phyloP scores from a whole-genome alignment of 2,329 filamentous ascomycete genomes.

The Ilyonectria robusta region DNA sequence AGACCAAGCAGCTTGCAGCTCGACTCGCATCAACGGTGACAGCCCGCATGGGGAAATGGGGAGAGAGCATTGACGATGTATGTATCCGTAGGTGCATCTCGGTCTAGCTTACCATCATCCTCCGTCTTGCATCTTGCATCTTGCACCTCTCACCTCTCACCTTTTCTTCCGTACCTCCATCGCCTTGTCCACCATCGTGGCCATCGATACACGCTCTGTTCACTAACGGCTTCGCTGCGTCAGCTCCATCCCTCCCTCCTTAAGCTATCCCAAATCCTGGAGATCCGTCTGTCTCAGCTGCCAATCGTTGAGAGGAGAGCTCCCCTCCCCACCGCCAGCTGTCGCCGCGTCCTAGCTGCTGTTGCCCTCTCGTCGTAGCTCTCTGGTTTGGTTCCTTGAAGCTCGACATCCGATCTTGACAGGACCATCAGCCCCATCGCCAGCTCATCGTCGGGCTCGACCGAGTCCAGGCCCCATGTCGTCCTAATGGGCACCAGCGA shows the following conservation, averaged over 20 bases:
- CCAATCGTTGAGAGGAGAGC: background rate
- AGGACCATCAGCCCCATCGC: constrained; percentile 1
- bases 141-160: background rate
- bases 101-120: background rate
- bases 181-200: background rate
- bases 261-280: background rate
- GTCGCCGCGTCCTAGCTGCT: background rate
- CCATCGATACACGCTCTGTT: background rate
- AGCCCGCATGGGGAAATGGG: background rate
- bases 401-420: background rate
- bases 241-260: background rate
- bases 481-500: constrained; percentile 58
- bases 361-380: background rate
- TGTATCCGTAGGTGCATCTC: background rate
- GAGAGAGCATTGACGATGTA: constrained; percentile 14
- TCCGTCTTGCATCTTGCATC: background rate
- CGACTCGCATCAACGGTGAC: constrained; percentile 15
- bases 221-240: background rate
- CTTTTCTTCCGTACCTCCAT: background rate
- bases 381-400: background rate
- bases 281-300: background rate
- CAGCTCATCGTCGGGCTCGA: constrained; percentile 24
- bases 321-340: background rate
- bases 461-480: constrained; percentile 37
- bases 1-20: constrained; percentile 19